Evolutionary conservation across 768 basidiomycete genomes (phyloP).

Genomic region (Suillus cothurnatus): DNA sequence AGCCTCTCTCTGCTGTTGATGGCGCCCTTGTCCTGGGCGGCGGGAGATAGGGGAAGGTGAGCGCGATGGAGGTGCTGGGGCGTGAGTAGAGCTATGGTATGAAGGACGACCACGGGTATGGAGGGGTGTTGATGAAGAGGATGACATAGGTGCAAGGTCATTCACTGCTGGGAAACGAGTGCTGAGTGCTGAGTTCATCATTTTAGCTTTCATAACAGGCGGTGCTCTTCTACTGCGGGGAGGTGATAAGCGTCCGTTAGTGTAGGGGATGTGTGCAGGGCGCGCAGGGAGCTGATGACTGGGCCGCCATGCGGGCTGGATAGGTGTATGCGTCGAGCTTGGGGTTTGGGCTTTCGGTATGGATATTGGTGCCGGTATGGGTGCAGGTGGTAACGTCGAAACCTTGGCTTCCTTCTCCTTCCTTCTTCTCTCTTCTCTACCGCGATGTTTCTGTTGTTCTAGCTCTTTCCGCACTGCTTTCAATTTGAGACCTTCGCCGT

Average conservation of each 20-base stretch:
- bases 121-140: slow-evolving; percentile 38
- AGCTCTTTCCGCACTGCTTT: slow-evolving; percentile 68
- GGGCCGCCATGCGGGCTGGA: slow-evolving; percentile 19
- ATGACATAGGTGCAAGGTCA: slow-evolving; percentile 18
- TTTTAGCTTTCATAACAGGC: slow-evolving; percentile 26
- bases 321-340: slow-evolving; percentile 29
- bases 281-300: slow-evolving; percentile 33
- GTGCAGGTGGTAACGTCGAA: slow-evolving; percentile 16
- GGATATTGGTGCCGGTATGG: slow-evolving; percentile 18
- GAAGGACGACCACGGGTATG: slow-evolving; percentile 31
- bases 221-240: slow-evolving; percentile 29
- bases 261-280: slow-evolving; percentile 22
- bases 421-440: slow-evolving; percentile 50
- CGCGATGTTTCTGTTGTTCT: slow-evolving; percentile 51
- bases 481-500: slow-evolving; percentile 68
- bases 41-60: slow-evolving; percentile 47
- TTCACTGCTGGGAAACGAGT: slow-evolving; percentile 25
- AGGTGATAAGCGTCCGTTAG: slow-evolving; percentile 30
- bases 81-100: slow-evolving; percentile 19
- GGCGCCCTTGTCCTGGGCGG: slow-evolving; percentile 37
- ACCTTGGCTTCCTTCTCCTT: slow-evolving; percentile 34
- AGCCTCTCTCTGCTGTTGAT: slow-evolving; percentile 22
- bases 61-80: slow-evolving; percentile 28
- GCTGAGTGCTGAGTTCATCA: slow-evolving; percentile 25
- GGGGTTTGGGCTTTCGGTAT: slow-evolving; percentile 19